These are phyloP conservation scores for Claviceps africana DNA, from an alignment of 2,329 filamentous ascomycete species.

Conservation along the genomic window DNA sequence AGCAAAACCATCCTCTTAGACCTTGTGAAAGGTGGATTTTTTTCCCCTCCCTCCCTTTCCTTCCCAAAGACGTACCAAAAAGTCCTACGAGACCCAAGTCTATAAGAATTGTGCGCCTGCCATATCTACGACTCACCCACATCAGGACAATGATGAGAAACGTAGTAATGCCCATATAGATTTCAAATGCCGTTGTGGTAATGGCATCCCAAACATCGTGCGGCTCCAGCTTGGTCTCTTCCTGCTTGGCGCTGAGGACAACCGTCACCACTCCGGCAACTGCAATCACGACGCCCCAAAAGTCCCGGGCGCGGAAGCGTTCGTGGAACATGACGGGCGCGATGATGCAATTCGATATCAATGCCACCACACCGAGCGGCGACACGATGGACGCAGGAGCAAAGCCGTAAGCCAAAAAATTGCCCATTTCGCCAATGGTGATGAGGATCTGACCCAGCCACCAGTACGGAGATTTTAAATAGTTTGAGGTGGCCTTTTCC, in stretches of 20 bases:
- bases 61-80: conserved; percentile 53
- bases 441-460: conserved; percentile 91
- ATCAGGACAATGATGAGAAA: conserved; percentile 62
- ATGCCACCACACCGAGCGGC: conserved; percentile 86
- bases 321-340: conserved; percentile 91
- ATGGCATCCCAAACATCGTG: conserved; percentile 85
- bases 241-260: conserved; percentile 76
- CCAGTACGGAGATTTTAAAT: conserved; percentile 88
- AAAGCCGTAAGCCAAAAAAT: conserved; percentile 95
- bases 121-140: conserved; percentile 71
- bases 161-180: conserved; percentile 70
- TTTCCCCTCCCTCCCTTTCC: too few species aligned
- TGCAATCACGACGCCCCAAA: conserved; percentile 76
- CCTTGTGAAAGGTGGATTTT: background rate
- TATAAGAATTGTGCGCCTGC: conserved; percentile 75
- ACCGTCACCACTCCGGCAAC: conserved; percentile 82
- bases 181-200: conserved; percentile 74
- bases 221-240: conserved; percentile 82
- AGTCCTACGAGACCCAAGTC: conserved; percentile 86
- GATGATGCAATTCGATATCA: conserved; percentile 94
- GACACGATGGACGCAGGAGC: conserved; percentile 95
- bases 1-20: background rate
- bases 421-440: conserved; percentile 83
- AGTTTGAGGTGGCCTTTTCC: conserved; percentile 44
- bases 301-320: conserved; percentile 69